Percentiles rank a stretch among this genome's conserved stretches.
phyloP scores from a whole-genome alignment of 1,284 basidiomycete genomes.

The Ceratobasidium sp. region DNA sequence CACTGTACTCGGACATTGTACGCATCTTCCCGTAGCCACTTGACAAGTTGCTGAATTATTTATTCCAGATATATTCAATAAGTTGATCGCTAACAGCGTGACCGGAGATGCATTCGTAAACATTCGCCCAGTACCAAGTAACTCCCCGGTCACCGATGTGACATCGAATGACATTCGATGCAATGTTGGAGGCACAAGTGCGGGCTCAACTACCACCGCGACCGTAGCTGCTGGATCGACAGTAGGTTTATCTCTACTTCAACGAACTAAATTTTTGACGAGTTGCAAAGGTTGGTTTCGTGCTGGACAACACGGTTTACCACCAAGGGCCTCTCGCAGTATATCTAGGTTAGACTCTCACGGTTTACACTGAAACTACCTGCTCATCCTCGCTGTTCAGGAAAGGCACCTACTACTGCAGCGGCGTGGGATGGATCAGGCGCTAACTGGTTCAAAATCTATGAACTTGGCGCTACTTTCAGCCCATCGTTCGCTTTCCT shows the following conservation, averaged over 20 bases:
- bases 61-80: slow-evolving; percentile 31
- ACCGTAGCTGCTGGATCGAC: slow-evolving; percentile 58
- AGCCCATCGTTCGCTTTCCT: slow-evolving; percentile 22
- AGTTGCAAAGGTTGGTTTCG: slow-evolving; percentile 56
- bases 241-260: slow-evolving; percentile 42
- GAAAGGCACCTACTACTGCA: slow-evolving; percentile 60
- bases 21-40: too few species aligned
- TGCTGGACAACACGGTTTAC: slow-evolving; percentile 55
- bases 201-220: slow-evolving; percentile 56
- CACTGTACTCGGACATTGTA: slow-evolving; percentile 33
- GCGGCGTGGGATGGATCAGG: slow-evolving; percentile 61
- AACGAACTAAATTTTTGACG: slow-evolving; percentile 57
- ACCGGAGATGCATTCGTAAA: slow-evolving; percentile 52
- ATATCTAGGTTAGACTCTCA: slow-evolving; percentile 58
- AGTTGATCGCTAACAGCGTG: slow-evolving; percentile 55
- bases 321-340: slow-evolving; percentile 61
- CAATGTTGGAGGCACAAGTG: slow-evolving; percentile 62
- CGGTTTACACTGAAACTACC: not conserved
- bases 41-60: too few species aligned
- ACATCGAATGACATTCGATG: slow-evolving; percentile 58
- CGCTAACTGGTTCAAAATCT: slow-evolving; percentile 65
- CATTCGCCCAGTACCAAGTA: slow-evolving; percentile 61
- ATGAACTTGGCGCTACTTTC: slow-evolving; percentile 56
- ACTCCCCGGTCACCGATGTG: slow-evolving; percentile 65
- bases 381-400: slow-evolving; percentile 6